Conservation (phyloP, 768 basidiomycete species). For the Harrya chromipes region DNA sequence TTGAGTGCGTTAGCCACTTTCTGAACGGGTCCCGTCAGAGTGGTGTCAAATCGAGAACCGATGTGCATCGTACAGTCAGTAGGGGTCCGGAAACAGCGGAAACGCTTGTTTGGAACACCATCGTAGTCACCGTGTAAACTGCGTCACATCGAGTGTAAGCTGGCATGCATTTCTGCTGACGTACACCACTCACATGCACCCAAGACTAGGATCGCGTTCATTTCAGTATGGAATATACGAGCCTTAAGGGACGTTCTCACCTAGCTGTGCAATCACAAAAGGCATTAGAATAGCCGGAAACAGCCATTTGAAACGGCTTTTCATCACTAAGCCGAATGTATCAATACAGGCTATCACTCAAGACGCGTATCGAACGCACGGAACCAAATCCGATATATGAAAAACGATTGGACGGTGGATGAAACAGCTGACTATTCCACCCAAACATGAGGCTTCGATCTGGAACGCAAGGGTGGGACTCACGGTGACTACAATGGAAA, state of each 20-base stretch:
- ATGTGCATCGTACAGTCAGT: conserved; percentile 11
- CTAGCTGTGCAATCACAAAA: conserved; percentile 18
- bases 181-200: conserved; percentile 9
- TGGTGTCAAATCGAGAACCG: background rate
- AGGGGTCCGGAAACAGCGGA: conserved; percentile 16
- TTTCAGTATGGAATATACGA: background rate
- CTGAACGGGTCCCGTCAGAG: conserved; percentile 12
- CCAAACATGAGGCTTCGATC: conserved; percentile 12
- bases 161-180: background rate
- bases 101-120: conserved; percentile 14
- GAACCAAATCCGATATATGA: conserved; percentile 26
- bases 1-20: conserved; percentile 11
- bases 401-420: conserved; percentile 21
- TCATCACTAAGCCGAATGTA: conserved; percentile 7
- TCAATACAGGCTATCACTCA: background rate
- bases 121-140: conserved; percentile 18
- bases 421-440: conserved; percentile 18
- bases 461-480: conserved; percentile 2
- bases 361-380: conserved; percentile 11
- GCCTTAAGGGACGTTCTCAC: background rate
- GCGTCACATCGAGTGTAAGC: conserved; percentile 4
- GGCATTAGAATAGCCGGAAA: conserved; percentile 16
- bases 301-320: conserved; percentile 16
- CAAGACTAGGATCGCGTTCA: conserved; percentile 9
- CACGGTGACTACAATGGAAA: conserved; percentile 23